A percentile compares a stretch with the other conserved stretches of the same genome.
phyloP scores from a whole-genome alignment of 1,284 basidiomycete species.

The Athelia psychrophila region DNA sequence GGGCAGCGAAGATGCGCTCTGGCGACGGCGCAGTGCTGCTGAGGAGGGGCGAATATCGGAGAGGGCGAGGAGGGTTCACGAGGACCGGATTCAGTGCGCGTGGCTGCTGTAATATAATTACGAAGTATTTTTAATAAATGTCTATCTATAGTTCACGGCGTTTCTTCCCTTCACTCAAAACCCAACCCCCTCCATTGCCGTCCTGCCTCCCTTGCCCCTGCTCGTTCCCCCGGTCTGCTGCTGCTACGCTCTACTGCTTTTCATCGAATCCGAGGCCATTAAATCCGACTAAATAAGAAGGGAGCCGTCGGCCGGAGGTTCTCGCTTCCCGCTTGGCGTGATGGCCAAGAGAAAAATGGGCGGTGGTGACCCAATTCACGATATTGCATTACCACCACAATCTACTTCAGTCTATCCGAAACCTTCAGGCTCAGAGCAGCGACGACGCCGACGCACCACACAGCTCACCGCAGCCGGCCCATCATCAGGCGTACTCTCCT shows the following conservation, averaged over 20 bases:
- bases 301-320: too few species aligned
- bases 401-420: too few species aligned
- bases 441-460: conserved; percentile 15
- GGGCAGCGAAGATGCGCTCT: conserved; percentile 53
- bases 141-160: too few species aligned
- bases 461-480: conserved; percentile 24
- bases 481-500: conserved; percentile 47
- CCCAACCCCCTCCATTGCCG: conserved; percentile 9
- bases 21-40: conserved; percentile 33
- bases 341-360: conserved; percentile 16
- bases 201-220: conserved; percentile 2
- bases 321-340: conserved; percentile 2
- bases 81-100: conserved; percentile 48
- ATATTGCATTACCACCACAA: not conserved
- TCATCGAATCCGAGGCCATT: too few species aligned
- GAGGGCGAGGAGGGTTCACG: conserved; percentile 44
- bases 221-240: not conserved
- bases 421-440: conserved; percentile 11
- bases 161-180: conserved; percentile 2
- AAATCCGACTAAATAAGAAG: too few species aligned
- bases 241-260: not conserved
- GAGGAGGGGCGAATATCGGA: conserved; percentile 37
- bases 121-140: not conserved
- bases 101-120: conserved; percentile 21
- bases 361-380: not conserved